Base-by-base conservation (phyloP, 2,329 filamentous ascomycete species). In the Dryadomyces quercivorus region DNA sequence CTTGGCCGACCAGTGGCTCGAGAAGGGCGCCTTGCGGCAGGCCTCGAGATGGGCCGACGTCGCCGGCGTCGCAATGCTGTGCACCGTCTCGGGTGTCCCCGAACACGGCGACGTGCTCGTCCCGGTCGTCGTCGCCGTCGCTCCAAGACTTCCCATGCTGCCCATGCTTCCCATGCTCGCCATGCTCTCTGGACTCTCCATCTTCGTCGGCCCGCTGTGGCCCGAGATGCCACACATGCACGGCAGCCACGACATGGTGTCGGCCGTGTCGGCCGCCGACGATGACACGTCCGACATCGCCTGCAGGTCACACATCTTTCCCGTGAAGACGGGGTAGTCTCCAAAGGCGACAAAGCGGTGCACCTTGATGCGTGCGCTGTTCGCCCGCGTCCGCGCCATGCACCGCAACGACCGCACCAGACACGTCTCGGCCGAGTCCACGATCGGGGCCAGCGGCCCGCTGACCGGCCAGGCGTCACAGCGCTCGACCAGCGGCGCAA, bases 331-430 rank as follows among this genome's bases (percentile, higher is more conserved):
- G 2, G 75, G 74, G 6, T 71, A 63, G 57, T 77, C 74, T 47
- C 68, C 72, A 61, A 78, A 78, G 9, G 75, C 75, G 57, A 69
- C 71, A 60, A 75, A 77, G 1, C 75, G 70, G 58, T 78, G 75
- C 3, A 76, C 61, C 59, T 77, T 77, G 58, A 76, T 75, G 15
- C 74, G 66, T 12, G 75, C 74, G 61, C 75, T 76, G 60, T 76
- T 75, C 18, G 76, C 58, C 58, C 77, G 77, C 55, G 77, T 76
- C 13, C 69, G 67, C 10, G 73, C 68, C 64, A 77, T 75, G 34
- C 67, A 70, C 48, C 71, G 67, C 16, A 77, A 61, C 1, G 73
- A 68, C 49, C 71, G 68, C 2, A 69, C 68, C 6, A 76, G 64
- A 1, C 70, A 65, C 6, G 65, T 63, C 57, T 77, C 75, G 0